Conservation (phyloP, 257 asterid species). For the Fraxinus pennsylvanica region DNA sequence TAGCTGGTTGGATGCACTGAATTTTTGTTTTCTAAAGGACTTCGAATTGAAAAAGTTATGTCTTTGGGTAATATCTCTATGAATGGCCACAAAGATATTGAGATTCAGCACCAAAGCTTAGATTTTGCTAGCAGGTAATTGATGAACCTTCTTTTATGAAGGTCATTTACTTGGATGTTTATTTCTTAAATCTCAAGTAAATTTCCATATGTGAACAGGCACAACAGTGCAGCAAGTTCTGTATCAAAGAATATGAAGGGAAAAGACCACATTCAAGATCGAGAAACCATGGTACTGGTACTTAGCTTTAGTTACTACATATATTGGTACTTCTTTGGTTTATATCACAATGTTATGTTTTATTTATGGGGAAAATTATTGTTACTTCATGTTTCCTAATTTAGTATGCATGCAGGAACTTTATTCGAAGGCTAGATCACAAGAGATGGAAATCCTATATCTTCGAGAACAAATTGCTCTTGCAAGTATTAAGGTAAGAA, state of each 20-base stretch:
- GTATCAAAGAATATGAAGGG: constrained; percentile 48
- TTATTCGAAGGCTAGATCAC: constrained; percentile 58
- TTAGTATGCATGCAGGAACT: constrained; percentile 48
- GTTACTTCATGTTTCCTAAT: constrained; percentile 19
- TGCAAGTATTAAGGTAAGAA: constrained; percentile 77
- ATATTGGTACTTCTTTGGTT: neutral
- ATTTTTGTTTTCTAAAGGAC: constrained; percentile 23
- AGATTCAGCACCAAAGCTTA: constrained; percentile 36
- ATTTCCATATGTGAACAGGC: constrained; percentile 42
- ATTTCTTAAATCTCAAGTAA: constrained; percentile 22
- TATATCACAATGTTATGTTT: neutral
- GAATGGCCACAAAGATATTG: constrained; percentile 46
- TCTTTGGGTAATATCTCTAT: constrained; percentile 42
- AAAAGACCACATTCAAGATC: constrained; percentile 57
- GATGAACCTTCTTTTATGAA: constrained; percentile 26
- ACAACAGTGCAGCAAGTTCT: constrained; percentile 48
- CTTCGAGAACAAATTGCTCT: constrained; percentile 78
- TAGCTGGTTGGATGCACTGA: constrained; percentile 28
- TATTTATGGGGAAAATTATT: neutral
- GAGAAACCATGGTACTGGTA: constrained; percentile 63
- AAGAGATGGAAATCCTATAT: constrained; percentile 64
- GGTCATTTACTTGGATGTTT: neutral
- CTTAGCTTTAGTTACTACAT: constrained; percentile 12
- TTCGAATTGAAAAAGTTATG: constrained; percentile 31
- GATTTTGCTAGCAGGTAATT: constrained; percentile 54